A percentile compares a stretch with the other conserved stretches of the same genome.
Conservation (phyloP, 106 monocot genomes). For the Apostasia ramifera region DNA sequence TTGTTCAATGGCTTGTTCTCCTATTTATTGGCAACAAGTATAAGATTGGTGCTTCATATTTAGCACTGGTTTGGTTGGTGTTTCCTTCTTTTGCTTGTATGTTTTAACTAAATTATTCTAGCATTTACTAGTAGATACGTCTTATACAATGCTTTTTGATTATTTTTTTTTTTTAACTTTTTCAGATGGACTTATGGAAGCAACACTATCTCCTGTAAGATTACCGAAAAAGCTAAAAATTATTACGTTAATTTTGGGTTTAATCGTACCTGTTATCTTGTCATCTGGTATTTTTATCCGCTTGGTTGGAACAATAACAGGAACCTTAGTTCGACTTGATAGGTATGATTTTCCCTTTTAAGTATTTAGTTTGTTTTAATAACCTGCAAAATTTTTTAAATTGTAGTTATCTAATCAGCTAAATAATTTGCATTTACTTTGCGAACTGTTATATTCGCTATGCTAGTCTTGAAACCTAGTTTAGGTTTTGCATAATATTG, state of each 20-base stretch:
- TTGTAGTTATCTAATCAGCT: neutral
- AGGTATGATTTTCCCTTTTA: conserved; percentile 35
- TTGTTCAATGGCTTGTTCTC: conserved; percentile 77
- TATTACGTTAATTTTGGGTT: conserved; percentile 61
- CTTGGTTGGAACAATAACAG: conserved; percentile 42
- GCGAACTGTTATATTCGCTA: neutral
- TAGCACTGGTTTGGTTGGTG: conserved; percentile 87
- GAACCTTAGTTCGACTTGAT: conserved; percentile 64
- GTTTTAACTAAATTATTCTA: conserved; percentile 5
- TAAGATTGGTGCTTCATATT: conserved; percentile 63
- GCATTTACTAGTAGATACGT: conserved; percentile 2
- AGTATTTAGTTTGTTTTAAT: neutral
- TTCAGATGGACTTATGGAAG: conserved; percentile 91
- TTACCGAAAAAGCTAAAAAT: conserved; percentile 64
- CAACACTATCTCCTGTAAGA: conserved; percentile 77
- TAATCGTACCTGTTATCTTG: conserved; percentile 48
- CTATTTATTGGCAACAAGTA: conserved; percentile 58
- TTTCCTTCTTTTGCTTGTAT: conserved; percentile 96
- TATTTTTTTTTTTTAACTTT: conserved; percentile 6
- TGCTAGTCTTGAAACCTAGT: conserved; percentile 1
- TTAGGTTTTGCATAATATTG: neutral
- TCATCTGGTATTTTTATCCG: conserved; percentile 55
- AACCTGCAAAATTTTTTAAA: neutral
- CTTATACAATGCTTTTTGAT: conserved; percentile 1
- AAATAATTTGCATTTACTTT: neutral